Percentiles rank a stretch among this genome's conserved stretches.
Evolutionary conservation across 2,329 filamentous ascomycete species (phyloP).

Genomic region (Colletotrichum sp.): DNA sequence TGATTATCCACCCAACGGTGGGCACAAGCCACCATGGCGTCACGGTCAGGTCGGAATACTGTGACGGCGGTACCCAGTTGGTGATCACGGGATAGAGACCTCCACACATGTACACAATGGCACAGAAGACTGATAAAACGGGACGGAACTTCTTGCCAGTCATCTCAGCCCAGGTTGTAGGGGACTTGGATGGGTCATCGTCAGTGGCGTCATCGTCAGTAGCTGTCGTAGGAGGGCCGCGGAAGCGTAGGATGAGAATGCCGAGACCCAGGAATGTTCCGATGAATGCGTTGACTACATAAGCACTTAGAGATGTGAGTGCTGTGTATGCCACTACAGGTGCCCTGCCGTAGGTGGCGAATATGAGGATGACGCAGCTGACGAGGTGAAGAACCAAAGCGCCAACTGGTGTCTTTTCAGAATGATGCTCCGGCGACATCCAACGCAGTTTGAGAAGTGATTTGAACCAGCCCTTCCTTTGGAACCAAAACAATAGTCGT

Average conservation of each 20-base stretch:
- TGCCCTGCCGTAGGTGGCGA: constrained; percentile 32
- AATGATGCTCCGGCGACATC: constrained; percentile 37
- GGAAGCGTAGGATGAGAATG: constrained; percentile 37
- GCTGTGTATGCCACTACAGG: constrained; percentile 31
- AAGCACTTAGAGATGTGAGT: constrained; percentile 34
- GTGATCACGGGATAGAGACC: constrained; percentile 36
- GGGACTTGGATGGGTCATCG: constrained; percentile 11
- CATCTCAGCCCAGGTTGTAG: constrained; percentile 33
- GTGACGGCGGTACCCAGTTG: constrained; percentile 32
- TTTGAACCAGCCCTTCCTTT: constrained; percentile 31
- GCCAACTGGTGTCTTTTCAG: constrained; percentile 39
- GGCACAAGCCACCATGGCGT: constrained; percentile 35
- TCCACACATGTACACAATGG: constrained; percentile 32
- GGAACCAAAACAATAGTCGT: constrained; percentile 33
- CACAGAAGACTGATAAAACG: constrained; percentile 32
- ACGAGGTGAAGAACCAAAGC: constrained; percentile 36
- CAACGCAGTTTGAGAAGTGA: constrained; percentile 29
- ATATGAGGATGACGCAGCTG: constrained; percentile 37
- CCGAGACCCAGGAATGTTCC: constrained; percentile 36
- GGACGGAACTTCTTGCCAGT: constrained; percentile 34
- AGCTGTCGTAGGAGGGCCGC: constrained; percentile 30
- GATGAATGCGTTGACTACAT: constrained; percentile 38
- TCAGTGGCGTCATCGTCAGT: neutral
- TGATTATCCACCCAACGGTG: constrained; percentile 31
- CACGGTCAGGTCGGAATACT: neutral